Evolutionary conservation across 768 basidiomycete species (phyloP).

Genomic region (Dendrothele bispora): DNA sequence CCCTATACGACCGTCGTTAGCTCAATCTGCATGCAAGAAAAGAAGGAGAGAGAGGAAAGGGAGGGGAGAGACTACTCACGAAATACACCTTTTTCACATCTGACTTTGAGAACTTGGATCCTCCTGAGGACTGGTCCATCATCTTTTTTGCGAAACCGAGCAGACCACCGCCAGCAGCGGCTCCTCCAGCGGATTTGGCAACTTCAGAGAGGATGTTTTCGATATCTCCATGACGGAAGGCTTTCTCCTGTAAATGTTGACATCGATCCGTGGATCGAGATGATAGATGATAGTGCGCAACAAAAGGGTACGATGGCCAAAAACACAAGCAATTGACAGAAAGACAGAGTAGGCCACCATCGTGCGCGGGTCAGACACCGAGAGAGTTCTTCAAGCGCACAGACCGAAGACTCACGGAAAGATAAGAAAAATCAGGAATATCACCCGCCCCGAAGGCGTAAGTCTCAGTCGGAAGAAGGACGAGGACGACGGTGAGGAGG

Average conservation of each 20-base stretch:
- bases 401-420: slow-evolving; percentile 41
- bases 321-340: background rate
- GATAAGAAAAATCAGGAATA: slow-evolving; percentile 70
- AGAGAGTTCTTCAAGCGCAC: background rate
- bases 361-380: no score
- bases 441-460: slow-evolving; percentile 65
- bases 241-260: slow-evolving; percentile 53
- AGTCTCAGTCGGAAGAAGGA: slow-evolving; percentile 43
- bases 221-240: slow-evolving; percentile 77
- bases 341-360: background rate
- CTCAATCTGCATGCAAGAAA: no score
- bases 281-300: background rate
- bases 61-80: slow-evolving; percentile 29
- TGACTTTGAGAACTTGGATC: slow-evolving; percentile 58
- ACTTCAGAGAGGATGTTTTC: slow-evolving; percentile 65
- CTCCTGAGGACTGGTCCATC: slow-evolving; percentile 43
- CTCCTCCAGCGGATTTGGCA: slow-evolving; percentile 52
- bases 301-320: no score
- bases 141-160: slow-evolving; percentile 51
- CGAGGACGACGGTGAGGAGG: slow-evolving; percentile 35
- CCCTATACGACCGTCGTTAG: slow-evolving; percentile 46
- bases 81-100: slow-evolving; percentile 73
- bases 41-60: background rate
- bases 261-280: background rate
- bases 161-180: slow-evolving; percentile 45